Base-by-base conservation (phyloP, 2,329 filamentous ascomycete genomes). In the Geosmithia morbida region DNA sequence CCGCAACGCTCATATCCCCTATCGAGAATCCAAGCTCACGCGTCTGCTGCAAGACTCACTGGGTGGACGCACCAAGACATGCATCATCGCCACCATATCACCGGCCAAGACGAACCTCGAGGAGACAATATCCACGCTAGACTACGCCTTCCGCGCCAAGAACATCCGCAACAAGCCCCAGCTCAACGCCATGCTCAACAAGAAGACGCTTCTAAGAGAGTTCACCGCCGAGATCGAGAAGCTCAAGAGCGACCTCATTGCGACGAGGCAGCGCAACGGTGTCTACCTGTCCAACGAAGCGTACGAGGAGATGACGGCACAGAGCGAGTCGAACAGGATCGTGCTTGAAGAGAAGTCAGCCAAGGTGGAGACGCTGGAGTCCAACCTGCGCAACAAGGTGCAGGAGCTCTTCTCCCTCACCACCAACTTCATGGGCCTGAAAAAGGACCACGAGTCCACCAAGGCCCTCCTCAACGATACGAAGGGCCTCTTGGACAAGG, bases 101-200 rank as follows among this genome's bases (percentile, higher is more conserved):
- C 89, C 92, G 1, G 87, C 89, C 7, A 94, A 92, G 64, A 89
- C 83, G 64, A 98, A 97, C 56, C 71, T 98, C 1, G 92, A 98
- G 59, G 92, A 98, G 64, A 98, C 94, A 0, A 97, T 98, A 50
- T 97, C 92, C 1, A 98, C 94, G 0, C 74, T 98, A 2, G 92
- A 98, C 62, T 98, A 98, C 60, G 94, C 92, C 11, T 97, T 97
- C 66, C 79, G 92, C 44, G 92, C 92, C 16, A 98, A 98, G 70
- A 97, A 98, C 55, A 98, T 98, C 57, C 85, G 87, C 45, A 98
- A 98, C 65, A 96, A 96, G 65, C 94, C 92, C 1, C 92, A 98
- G 59, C 75, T 94, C 56, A 98, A 97, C 64, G 85, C 87, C 45
- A 77, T 87, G 59, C 79, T 97, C 53, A 89, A 87, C 52, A 98